Evolutionary conservation across 1,284 basidiomycete species (phyloP).

Genomic region (Boletus subluridellus): DNA sequence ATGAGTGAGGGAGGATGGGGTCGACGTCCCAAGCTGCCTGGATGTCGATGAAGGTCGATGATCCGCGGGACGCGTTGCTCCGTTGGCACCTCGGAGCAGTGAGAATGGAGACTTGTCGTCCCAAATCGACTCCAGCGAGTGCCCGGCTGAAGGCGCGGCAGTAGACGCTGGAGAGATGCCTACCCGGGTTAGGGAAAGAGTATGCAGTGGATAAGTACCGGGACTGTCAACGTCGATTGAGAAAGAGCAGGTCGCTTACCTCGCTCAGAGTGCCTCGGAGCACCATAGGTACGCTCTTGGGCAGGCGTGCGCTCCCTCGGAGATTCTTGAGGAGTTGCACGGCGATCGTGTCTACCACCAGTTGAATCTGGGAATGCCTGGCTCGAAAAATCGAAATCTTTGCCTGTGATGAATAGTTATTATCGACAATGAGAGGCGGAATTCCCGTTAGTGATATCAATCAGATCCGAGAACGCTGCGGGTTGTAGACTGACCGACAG

Average conservation of each 20-base stretch:
- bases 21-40: conserved; percentile 20
- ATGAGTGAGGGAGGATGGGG: conserved; percentile 22
- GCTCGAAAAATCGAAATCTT: conserved; percentile 86
- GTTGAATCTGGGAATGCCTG: conserved; percentile 37
- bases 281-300: conserved; percentile 23
- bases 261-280: conserved; percentile 25
- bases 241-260: conserved; percentile 27
- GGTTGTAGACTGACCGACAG: conserved; percentile 74
- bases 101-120: conserved; percentile 75
- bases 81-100: conserved; percentile 56
- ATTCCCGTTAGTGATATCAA: conserved; percentile 12
- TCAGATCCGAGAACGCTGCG: conserved; percentile 14
- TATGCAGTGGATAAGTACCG: conserved; percentile 10
- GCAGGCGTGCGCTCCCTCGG: conserved; percentile 30
- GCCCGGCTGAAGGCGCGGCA: conserved; percentile 27
- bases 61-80: conserved; percentile 40
- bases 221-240: conserved; percentile 5
- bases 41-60: conserved; percentile 29
- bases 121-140: conserved; percentile 72
- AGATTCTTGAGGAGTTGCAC: conserved; percentile 22
- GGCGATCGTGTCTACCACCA: conserved; percentile 15
- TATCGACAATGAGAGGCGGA: background rate
- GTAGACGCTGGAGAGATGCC: conserved; percentile 34
- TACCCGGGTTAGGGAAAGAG: conserved; percentile 20
- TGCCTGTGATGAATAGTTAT: conserved; percentile 49